Evolutionary conservation across 192 early-diverging fungal species (phyloP).

Genomic region (Jimgerdemannia lactiflua): DNA sequence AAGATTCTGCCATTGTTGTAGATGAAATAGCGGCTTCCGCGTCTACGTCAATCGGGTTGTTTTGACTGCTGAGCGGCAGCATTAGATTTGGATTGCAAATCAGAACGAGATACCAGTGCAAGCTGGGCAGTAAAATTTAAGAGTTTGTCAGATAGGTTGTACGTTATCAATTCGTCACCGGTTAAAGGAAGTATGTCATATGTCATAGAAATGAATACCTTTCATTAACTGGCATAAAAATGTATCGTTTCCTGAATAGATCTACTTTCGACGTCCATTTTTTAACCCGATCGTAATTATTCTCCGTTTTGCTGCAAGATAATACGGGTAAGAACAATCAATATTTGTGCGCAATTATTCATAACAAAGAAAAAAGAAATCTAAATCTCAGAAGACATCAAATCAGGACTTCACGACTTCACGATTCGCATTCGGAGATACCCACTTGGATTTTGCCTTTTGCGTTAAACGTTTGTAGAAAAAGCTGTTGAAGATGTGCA

Average conservation of each 20-base stretch:
- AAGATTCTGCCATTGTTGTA: no score
- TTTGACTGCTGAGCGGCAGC: constrained; percentile 5
- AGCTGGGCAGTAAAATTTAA: constrained; percentile 25
- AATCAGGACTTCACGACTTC: no score
- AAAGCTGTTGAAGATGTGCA: constrained; percentile 83
- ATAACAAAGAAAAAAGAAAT: no score
- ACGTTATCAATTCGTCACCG: no score
- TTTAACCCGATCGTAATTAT: constrained; percentile 63
- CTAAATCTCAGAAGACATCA: no score
- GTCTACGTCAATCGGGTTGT: no score
- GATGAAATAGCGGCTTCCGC: no score
- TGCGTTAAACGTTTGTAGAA: constrained; percentile 76
- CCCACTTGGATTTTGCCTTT: constrained; percentile 11
- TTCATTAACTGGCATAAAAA: constrained; percentile 89
- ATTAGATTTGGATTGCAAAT: constrained; percentile 68
- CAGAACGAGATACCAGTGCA: constrained; percentile 89
- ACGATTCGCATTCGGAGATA: no score
- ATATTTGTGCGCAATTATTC: no score
- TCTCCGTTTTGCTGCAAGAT: constrained; percentile 26
- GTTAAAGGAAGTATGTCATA: no score
- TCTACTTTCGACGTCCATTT: constrained; percentile 77
- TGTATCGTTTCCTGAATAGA: constrained; percentile 71
- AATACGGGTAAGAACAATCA: constrained; percentile 2
- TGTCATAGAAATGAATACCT: constrained; percentile 58
- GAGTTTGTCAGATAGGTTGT: no score